Base-by-base conservation (phyloP, 129 eudicot genomes). In the Saussurea involucrata region DNA sequence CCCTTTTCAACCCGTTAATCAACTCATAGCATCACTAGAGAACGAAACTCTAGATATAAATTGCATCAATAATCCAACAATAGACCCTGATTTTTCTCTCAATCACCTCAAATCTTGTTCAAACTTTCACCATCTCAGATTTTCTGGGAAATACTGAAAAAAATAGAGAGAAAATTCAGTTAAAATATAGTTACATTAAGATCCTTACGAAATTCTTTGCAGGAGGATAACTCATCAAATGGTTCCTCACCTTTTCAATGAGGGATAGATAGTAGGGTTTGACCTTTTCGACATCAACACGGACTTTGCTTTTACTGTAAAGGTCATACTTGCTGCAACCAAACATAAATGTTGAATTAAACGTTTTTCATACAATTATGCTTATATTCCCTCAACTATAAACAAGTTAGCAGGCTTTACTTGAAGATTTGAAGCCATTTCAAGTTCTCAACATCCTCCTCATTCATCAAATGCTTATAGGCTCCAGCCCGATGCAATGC, bases 351-450 rank as follows among this genome's bases (percentile, higher is more conserved):
- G 24, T 55, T 37, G 58, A 53, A 44, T 61, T 24, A 68, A 10
- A 15, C 33, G 40, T 29, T 49, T 27, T 6, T 31, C 5, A 44
- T 31, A 3, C 17, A 0, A 32, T 69, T 21, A 63, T 6, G 11
- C 31, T 15, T 18, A 29, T 18, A 13, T 20, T 63, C 15, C 4
- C 11, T 63, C 9, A 29, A 63, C 6, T 65, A 21, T 22, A 32
- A 27, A 64, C 21, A 49, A 28, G 28, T 28, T 58, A 17, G 33
- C 36, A 55, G 33, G 64, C 49, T 76, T 53, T 88, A 92, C 97
- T 88, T 95, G 74, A 95, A 95, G 20, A 95, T 82, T 10, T 92
- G 77, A 29, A 95, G 96, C 99, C 99, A 95, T 74, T 89, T 92
- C 67, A 95, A 34, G 68, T 86, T 91, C 89, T 95, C 89, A 40